Conservation (phyloP, 768 basidiomycete species). For the Suillus tomentosus region DNA sequence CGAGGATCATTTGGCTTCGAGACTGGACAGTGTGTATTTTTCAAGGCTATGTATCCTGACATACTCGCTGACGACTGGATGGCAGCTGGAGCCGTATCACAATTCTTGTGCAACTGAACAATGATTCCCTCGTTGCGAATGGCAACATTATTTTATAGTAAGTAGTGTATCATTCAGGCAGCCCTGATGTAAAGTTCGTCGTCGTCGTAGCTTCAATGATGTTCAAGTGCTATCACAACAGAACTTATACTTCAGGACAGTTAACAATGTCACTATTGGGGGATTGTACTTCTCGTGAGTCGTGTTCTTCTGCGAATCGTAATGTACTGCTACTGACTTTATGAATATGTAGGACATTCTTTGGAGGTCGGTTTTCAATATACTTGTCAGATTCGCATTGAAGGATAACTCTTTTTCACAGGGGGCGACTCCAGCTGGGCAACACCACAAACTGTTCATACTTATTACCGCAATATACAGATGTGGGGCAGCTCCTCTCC, state of each 20-base stretch:
- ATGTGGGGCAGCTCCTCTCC: slow-evolving; percentile 58
- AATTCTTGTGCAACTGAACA: slow-evolving; percentile 79
- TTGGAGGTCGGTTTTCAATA: slow-evolving; percentile 54
- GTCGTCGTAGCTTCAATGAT: slow-evolving; percentile 61
- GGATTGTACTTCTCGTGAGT: slow-evolving; percentile 82
- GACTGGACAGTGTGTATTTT: slow-evolving; percentile 57
- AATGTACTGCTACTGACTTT: slow-evolving; percentile 9
- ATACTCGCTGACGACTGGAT: slow-evolving; percentile 7
- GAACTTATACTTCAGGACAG: slow-evolving; percentile 65
- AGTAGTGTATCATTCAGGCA: slow-evolving; percentile 29
- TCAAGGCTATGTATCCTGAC: slow-evolving; percentile 9
- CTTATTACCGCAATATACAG: slow-evolving; percentile 76
- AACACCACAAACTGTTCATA: slow-evolving; percentile 63
- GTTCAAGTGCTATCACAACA: slow-evolving; percentile 58
- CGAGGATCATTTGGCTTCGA: slow-evolving; percentile 67
- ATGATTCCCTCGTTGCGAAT: slow-evolving; percentile 67
- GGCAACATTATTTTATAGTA: slow-evolving; percentile 73
- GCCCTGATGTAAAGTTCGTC: neutral
- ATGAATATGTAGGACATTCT: slow-evolving; percentile 61
- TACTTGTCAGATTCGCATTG: slow-evolving; percentile 15
- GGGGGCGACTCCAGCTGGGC: slow-evolving; percentile 73
- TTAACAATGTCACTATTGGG: slow-evolving; percentile 51
- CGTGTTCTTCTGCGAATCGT: slow-evolving; percentile 7
- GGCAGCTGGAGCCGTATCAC: slow-evolving; percentile 69
- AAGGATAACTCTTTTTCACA: slow-evolving; percentile 22